These are phyloP conservation scores for Colletotrichum tamarilloi DNA, from an alignment of 2,329 filamentous ascomycete species.

Conservation along the genomic window DNA sequence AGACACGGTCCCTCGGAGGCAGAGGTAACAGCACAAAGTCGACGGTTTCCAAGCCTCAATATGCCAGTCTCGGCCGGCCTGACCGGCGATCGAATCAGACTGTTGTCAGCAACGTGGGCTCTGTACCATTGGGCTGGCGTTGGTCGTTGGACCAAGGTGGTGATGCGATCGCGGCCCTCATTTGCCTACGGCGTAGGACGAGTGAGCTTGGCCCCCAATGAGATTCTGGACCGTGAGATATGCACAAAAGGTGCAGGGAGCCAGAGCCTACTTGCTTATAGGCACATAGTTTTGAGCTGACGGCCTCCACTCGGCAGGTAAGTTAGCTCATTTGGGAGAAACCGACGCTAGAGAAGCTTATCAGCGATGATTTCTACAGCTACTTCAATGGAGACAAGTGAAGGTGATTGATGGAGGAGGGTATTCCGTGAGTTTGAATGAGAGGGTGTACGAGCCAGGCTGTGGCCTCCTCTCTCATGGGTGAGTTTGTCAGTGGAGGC, in stretches of 20 bases:
- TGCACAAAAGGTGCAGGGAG: constrained; percentile 17
- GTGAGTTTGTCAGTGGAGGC: neutral
- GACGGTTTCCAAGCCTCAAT: constrained; percentile 4
- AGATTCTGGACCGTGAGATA: neutral
- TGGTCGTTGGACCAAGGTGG: neutral
- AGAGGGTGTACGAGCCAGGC: neutral
- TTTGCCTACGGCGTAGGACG: constrained; percentile 5
- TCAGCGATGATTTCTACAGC: neutral
- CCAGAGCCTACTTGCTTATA: constrained; percentile 19
- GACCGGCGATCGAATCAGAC: constrained; percentile 1
- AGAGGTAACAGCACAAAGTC: neutral
- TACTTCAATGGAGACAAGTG: neutral
- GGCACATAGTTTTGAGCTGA: neutral
- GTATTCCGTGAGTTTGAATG: neutral
- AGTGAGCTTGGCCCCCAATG: neutral
- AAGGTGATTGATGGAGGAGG: neutral
- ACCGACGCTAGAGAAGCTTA: neutral
- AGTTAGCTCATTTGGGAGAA: neutral
- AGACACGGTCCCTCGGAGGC: too few species aligned
- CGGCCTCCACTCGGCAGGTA: neutral
- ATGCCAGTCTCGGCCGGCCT: constrained; percentile 26
- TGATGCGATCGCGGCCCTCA: constrained; percentile 8
- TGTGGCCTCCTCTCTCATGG: neutral
- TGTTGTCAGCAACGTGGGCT: constrained; percentile 10
- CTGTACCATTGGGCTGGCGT: constrained; percentile 9